A percentile compares a stretch with the other conserved stretches of the same genome.
phyloP scores from a whole-genome alignment of 305 asterid genomes.

The Fraxinus angustifolia region DNA sequence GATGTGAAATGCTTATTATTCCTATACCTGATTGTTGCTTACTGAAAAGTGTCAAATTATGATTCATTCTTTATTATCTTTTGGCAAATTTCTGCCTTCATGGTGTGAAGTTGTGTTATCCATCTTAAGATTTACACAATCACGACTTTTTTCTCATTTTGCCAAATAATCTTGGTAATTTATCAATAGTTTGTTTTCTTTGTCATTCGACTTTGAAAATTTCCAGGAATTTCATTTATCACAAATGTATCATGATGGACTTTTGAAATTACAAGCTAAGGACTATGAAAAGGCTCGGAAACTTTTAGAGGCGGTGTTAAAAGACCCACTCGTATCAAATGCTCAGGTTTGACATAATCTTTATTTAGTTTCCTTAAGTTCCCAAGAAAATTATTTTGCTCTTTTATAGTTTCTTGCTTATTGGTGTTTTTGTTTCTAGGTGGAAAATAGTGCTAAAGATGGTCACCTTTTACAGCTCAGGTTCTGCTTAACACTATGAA shows the following conservation, averaged over 20 bases:
- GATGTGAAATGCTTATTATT: neutral
- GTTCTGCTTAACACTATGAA: slow-evolving; percentile 35
- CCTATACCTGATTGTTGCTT: neutral
- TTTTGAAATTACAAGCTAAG: slow-evolving; percentile 72
- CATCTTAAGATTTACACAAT: neutral
- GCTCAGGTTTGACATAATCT: slow-evolving; percentile 55
- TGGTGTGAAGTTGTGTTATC: neutral
- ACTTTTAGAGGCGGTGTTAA: slow-evolving; percentile 70
- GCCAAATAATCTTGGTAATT: neutral
- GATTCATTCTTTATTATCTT: neutral
- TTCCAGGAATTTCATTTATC: slow-evolving; percentile 87
- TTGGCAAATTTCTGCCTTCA: neutral
- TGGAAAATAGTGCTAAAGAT: slow-evolving; percentile 63
- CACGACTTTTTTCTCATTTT: slow-evolving; percentile 4
- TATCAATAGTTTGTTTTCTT: slow-evolving; percentile 1
- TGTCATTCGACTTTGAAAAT: slow-evolving; percentile 10
- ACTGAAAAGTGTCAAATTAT: neutral
- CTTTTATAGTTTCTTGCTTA: slow-evolving; percentile 17
- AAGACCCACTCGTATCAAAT: slow-evolving; percentile 78
- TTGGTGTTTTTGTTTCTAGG: slow-evolving; percentile 46
- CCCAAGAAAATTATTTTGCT: slow-evolving; percentile 13
- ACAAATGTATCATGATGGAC: slow-evolving; percentile 92
- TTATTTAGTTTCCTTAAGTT: neutral
- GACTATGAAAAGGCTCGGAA: slow-evolving; percentile 85
- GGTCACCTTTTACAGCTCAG: slow-evolving; percentile 97